Evolutionary conservation across 2,329 filamentous ascomycete species (phyloP).

Genomic region (Penicillium sp.): DNA sequence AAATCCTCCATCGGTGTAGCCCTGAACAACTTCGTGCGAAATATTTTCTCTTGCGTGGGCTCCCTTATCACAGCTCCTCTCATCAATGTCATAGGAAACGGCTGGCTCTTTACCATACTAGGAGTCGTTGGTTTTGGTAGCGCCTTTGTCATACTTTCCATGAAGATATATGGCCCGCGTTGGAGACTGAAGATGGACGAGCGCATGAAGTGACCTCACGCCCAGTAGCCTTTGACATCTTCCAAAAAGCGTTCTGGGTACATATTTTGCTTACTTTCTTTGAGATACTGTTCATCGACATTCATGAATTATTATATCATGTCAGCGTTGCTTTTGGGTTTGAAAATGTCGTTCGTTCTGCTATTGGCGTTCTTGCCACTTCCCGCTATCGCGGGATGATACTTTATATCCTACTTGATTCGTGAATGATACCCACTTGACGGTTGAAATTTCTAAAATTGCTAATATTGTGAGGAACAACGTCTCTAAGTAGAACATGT

Average conservation of each 20-base stretch:
- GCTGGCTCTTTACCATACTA: slow-evolving; percentile 70
- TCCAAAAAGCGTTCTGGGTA: background rate
- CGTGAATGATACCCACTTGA: background rate
- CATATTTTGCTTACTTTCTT: background rate
- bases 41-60: slow-evolving; percentile 73
- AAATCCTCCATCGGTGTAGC: slow-evolving; percentile 71
- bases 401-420: background rate
- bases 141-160: slow-evolving; percentile 60
- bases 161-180: slow-evolving; percentile 59
- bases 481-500: too few species aligned
- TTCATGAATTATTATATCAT: background rate
- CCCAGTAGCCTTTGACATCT: background rate
- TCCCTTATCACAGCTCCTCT: slow-evolving; percentile 68
- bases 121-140: slow-evolving; percentile 57
- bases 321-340: background rate
- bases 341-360: background rate
- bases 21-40: slow-evolving; percentile 77
- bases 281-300: background rate
- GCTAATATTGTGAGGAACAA: background rate
- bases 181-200: slow-evolving; percentile 66
- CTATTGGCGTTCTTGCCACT: background rate
- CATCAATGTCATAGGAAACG: slow-evolving; percentile 68
- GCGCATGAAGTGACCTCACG: background rate
- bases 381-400: background rate
- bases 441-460: background rate